Evolutionary conservation across 192 early-diverging fungal species (phyloP).

Genomic region (Linnemannia schmuckeri): DNA sequence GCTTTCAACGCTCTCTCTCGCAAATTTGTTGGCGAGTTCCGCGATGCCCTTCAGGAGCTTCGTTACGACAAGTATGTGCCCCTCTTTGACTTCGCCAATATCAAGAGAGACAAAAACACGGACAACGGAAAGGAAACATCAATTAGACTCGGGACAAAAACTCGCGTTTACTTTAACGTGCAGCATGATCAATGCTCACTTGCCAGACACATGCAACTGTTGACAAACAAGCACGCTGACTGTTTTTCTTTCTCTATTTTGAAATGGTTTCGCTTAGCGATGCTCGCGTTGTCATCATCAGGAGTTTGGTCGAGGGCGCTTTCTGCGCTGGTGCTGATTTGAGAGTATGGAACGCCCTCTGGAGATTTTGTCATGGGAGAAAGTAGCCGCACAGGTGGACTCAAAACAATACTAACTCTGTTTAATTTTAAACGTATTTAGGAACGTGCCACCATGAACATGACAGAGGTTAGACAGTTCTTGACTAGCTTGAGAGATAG

Average conservation of each 20-base stretch:
- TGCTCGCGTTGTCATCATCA: slow-evolving; percentile 84
- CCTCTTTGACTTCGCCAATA: neutral
- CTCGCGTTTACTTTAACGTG: slow-evolving; percentile 30
- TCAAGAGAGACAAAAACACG: neutral
- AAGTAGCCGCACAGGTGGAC: neutral
- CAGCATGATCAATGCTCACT: neutral
- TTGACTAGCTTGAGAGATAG: slow-evolving; percentile 81
- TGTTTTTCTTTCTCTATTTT: neutral
- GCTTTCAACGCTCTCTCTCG: slow-evolving; percentile 93
- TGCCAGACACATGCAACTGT: neutral
- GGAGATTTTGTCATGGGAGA: neutral
- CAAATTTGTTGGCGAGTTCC: slow-evolving; percentile 80
- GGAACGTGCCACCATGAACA: slow-evolving; percentile 88
- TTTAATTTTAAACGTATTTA: slow-evolving; percentile 27
- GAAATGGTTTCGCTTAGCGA: slow-evolving; percentile 46
- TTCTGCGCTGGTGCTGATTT: slow-evolving; percentile 98
- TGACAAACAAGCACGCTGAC: neutral
- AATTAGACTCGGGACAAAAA: neutral
- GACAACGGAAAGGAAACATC: neutral
- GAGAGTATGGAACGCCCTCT: slow-evolving; percentile 67
- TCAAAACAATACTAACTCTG: neutral
- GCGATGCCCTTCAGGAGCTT: slow-evolving; percentile 70
- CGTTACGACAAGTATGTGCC: slow-evolving; percentile 71
- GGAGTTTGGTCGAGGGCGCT: slow-evolving; percentile 81
- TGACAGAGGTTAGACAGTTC: slow-evolving; percentile 82